phyloP scores from a whole-genome alignment of 169 alveolate species.

The Plasmodium reichenowi region DNA sequence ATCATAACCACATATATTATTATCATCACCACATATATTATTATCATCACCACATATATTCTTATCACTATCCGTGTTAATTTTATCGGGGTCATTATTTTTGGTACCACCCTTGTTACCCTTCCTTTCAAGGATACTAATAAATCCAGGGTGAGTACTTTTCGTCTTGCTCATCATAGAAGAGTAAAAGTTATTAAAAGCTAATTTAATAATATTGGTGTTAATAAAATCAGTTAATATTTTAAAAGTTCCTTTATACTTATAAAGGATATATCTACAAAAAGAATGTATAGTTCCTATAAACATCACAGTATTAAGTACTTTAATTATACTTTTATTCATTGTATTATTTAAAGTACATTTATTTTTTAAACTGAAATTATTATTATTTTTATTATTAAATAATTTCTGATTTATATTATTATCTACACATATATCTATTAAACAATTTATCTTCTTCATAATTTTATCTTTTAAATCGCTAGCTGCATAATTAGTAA shows the following conservation, averaged over 20 bases:
- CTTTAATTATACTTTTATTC: conserved; percentile 28
- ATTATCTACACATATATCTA: conserved; percentile 24
- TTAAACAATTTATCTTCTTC: conserved; percentile 41
- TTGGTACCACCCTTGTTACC: not conserved
- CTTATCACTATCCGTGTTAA: no score
- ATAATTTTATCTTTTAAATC: conserved; percentile 79
- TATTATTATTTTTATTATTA: conserved; percentile 2
- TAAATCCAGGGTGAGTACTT: not conserved
- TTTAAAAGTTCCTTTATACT: conserved; percentile 68
- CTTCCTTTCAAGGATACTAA: not conserved
- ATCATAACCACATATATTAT: no score
- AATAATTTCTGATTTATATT: conserved; percentile 26
- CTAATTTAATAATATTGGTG: conserved; percentile 38
- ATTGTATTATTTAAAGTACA: conserved; percentile 9
- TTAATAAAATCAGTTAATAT: conserved; percentile 48
- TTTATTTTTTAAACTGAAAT: not conserved
- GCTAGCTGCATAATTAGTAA: conserved; percentile 83
- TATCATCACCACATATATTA: no score
- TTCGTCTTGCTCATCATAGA: not conserved
- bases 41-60: no score
- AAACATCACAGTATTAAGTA: conserved; percentile 44
- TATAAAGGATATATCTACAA: conserved; percentile 75
- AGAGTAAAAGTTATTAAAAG: conserved; percentile 31
- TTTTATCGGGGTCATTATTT: not conserved
- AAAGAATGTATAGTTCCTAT: conserved; percentile 82